Evolutionary conservation across 495 filamentous ascomycete species (phyloP), one percentile per base, ranked within the genome.

Genomic region (Clohesyomyces aquaticus): DNA sequence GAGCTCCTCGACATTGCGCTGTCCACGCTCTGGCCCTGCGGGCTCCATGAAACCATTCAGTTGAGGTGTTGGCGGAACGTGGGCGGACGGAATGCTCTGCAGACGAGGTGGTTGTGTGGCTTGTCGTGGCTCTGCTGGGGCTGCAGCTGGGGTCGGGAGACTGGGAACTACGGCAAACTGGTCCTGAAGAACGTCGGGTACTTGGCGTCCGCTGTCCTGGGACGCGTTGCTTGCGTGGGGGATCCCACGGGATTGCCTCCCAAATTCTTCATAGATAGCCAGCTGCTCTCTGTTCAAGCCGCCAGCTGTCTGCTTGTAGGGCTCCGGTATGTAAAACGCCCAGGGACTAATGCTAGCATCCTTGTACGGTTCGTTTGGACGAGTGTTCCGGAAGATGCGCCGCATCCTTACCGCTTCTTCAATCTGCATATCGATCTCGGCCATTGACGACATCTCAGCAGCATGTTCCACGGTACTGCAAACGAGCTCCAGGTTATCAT

Each of bases 251-350:
- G 88, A 83, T 71, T 93, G 90, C 45, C 91, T 83, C 4, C 89
- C 91, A 75, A 99, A 99, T 46, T 96, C 91, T 63, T 96, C 91
- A 67, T 98, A 99, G 45, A 99, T 93, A 14, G 88, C 89, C 79
- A 97, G 84, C 72, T 99, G 94, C 67, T 96, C 90, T 49, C 87
- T 81, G 67, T 96, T 98, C 28, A 99, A 79, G 6, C 95, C 94
- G 41, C 83, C 84, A 14, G 87, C 84, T 46, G 84, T 83, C 69
- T 94, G 83, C 61, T 92, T 89, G 78, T 88, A 98, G 6, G 93
- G 93, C 65, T 92, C 87, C 0, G 93, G 91, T 61, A 99, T 96
- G 27, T 88, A 90, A 69, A 88, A 83, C 11, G 91, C 87, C 89
- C 91, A 96, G 28, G 88, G 86, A 71, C 86, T 95, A 72, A 94